These are phyloP conservation scores for Knoxdaviesia capensis DNA, from an alignment of 2,329 filamentous ascomycete genomes.

Conservation along the genomic window DNA sequence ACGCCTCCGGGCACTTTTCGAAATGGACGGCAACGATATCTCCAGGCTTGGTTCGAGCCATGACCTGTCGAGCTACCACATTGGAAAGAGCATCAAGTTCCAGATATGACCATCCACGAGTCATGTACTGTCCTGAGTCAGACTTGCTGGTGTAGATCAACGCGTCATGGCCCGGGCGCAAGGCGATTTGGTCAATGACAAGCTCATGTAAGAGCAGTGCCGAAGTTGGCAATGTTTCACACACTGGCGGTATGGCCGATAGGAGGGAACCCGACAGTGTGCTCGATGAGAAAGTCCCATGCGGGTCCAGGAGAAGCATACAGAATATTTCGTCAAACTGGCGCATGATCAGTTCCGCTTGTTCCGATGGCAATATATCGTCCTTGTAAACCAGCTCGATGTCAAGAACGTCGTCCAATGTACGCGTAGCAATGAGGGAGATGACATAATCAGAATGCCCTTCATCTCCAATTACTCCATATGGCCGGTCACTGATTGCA, in stretches of 20 bases:
- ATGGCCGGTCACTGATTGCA: slow-evolving; percentile 16
- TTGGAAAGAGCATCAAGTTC: slow-evolving; percentile 55
- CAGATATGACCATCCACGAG: slow-evolving; percentile 46
- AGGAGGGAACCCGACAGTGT: no score
- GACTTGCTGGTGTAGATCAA: no score
- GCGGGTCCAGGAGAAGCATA: no score
- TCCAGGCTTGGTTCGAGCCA: slow-evolving; percentile 28
- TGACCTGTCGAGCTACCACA: slow-evolving; percentile 46
- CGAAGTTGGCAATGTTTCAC: no score
- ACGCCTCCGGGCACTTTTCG: slow-evolving; percentile 68
- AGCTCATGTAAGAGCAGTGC: no score
- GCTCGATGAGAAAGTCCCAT: no score
- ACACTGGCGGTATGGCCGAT: no score
- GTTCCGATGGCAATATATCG: slow-evolving; percentile 44
- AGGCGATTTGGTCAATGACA: no score
- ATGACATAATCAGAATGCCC: slow-evolving; percentile 58
- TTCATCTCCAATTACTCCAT: slow-evolving; percentile 42
- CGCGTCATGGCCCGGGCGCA: no score
- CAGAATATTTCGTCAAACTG: slow-evolving; percentile 5
- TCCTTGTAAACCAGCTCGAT: slow-evolving; percentile 47
- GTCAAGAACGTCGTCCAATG: slow-evolving; percentile 21
- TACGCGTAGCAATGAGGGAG: slow-evolving; percentile 59
- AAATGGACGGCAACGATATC: slow-evolving; percentile 58
- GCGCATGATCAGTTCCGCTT: slow-evolving; percentile 16
- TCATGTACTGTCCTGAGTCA: no score